phyloP scores from a whole-genome alignment of 306 rosid species.

The Psophocarpus tetragonolobus region DNA sequence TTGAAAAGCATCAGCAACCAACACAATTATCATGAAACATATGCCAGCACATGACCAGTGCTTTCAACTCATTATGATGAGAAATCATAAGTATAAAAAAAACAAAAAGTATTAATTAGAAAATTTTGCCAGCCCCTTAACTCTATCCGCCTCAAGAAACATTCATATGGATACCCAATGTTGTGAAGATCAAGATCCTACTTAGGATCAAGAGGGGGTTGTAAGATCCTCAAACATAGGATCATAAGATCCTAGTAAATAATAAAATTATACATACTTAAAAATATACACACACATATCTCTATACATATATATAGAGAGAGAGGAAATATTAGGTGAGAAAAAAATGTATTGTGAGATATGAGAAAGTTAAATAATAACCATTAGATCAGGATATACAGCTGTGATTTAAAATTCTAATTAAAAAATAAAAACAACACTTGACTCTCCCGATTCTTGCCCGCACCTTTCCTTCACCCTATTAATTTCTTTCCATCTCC shows the following conservation, averaged over 20 bases:
- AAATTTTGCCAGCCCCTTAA: neutral
- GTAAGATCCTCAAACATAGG: neutral
- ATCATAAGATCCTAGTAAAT: neutral
- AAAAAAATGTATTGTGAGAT: no score
- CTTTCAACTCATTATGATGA: neutral
- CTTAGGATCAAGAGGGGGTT: neutral
- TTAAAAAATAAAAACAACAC: no score
- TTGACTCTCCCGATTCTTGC: no score
- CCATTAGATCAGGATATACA: no score
- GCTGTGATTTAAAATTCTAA: no score
- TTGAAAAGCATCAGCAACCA: conserved; percentile 5
- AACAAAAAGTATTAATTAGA: neutral
- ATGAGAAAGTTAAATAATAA: no score
- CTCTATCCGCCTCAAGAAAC: neutral
- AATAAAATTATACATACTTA: neutral
- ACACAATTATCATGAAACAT: neutral
- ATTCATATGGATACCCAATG: neutral
- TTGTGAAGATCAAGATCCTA: neutral
- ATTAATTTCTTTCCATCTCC: no score
- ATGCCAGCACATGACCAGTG: neutral
- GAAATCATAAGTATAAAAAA: neutral
- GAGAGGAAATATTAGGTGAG: no score
- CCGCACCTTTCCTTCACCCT: no score
- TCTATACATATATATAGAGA: neutral
- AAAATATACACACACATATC: neutral